phyloP scores from a whole-genome alignment of 108 stramenopile genomes.

The Cyclotella choctawhatcheeana region DNA sequence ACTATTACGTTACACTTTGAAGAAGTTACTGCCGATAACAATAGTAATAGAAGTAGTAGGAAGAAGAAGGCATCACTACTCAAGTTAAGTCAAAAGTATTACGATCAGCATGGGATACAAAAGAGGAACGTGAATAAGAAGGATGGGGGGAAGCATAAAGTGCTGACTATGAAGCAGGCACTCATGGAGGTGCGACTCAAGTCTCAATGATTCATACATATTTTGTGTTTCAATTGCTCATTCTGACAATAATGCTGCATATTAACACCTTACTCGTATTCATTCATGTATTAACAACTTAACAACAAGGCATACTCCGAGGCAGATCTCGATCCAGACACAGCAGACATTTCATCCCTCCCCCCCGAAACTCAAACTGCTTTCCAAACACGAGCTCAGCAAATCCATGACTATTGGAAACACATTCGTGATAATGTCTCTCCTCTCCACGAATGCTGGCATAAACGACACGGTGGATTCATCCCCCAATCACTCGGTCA shows the following conservation, averaged over 20 bases:
- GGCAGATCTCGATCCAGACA: neutral
- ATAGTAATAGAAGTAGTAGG: no score
- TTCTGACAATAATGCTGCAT: no score
- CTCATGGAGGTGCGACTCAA: neutral
- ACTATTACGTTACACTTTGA: conserved; percentile 22
- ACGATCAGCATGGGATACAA: neutral
- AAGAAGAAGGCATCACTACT: neutral
- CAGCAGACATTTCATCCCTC: neutral
- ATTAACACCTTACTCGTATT: no score
- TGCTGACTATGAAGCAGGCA: neutral
- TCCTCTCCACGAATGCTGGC: conserved; percentile 15
- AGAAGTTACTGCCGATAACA: no score
- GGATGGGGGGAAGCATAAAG: neutral
- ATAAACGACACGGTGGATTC: conserved; percentile 5
- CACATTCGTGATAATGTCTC: neutral
- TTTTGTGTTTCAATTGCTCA: no score
- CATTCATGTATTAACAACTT: no score
- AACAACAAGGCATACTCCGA: conserved; percentile 4
- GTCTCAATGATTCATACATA: neutral
- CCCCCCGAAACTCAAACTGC: neutral
- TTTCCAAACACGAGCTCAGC: conserved; percentile 1
- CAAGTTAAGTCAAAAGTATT: neutral
- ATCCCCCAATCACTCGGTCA: neutral
- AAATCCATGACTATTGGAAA: conserved; percentile 19
- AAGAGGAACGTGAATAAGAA: neutral